Evolutionary conservation across 148 eudicot species (phyloP), one percentile per base, ranked within the genome.

Genomic region (Linanthus parryae): DNA sequence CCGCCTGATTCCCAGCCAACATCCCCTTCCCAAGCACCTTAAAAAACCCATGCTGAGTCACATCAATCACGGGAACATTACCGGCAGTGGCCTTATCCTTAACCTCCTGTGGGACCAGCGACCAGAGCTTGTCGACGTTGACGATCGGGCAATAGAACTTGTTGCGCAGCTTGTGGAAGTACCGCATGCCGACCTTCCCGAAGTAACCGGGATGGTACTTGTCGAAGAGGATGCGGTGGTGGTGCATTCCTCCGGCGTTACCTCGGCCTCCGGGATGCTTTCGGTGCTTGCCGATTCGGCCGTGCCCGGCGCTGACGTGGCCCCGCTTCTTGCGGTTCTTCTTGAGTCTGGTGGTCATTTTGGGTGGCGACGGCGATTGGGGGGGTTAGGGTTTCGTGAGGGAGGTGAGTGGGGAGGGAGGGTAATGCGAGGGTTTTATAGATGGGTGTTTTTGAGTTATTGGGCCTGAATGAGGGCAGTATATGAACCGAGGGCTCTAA

Each of bases 161-260:
- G 79, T 74, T 74, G 23, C 79, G 67, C 13, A 74, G 79, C 52
- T 38, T 57, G 75, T 74, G 79, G 65, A 74, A 74, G 56, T 74
- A 74, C 11, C 75, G 35, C 79, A 69, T 74, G 26, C 79, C 79
- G 31, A 74, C 79, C 33, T 74, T 74, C 0, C 79, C 79, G 52
- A 74, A 74, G 65, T 69, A 74, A 0, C 80, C 80, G 0, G 80
- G 80, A 46, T 74, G 80, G 48, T 74, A 74, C 72, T 74, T 74
- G 71, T 74, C 80, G 66, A 74, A 74, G 29, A 74, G 69, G 56
- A 74, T 74, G 7, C 80, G 75, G 63, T 74, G 80, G 52, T 74
- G 80, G 59, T 74, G 80, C 75, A 74, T 44, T 3, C 80, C 80
- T 8, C 80, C 80, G 53, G 80, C 80, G 64, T 74, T 74, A 17